phyloP scores from a whole-genome alignment of 139 green algal species.

The Trebouxia sp. region DNA sequence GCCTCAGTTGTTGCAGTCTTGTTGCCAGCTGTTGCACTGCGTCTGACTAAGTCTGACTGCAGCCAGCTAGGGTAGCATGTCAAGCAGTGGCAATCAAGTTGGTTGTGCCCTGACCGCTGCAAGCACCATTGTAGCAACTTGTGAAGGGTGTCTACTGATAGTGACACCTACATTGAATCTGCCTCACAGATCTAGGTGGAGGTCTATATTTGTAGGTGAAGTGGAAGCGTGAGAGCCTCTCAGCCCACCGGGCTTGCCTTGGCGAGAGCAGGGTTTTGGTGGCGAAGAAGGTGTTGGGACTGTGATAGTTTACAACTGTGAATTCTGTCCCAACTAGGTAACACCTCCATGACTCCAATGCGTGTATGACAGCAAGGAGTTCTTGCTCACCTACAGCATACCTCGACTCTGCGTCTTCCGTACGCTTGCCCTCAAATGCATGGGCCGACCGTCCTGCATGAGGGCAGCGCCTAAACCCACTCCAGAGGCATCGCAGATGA shows the following conservation, averaged over 20 bases:
- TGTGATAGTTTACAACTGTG: too few species aligned
- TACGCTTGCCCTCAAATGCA: conserved; percentile 35
- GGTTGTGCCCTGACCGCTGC: too few species aligned
- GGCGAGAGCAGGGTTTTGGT: conserved; percentile 2
- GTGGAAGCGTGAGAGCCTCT: not conserved
- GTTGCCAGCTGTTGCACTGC: too few species aligned
- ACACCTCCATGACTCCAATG: conserved; percentile 32
- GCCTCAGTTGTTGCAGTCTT: too few species aligned
- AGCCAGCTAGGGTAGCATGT: too few species aligned
- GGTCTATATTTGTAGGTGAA: conserved; percentile 9
- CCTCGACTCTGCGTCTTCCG: conserved; percentile 35
- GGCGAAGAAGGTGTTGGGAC: not conserved
- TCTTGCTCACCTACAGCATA: conserved; percentile 41
- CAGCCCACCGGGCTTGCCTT: not conserved
- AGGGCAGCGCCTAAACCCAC: conserved; percentile 34
- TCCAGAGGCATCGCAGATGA: conserved; percentile 38
- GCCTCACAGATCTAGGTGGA: too few species aligned
- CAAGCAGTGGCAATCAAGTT: too few species aligned
- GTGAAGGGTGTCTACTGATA: conserved; percentile 1
- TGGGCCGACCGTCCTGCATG: conserved; percentile 26
- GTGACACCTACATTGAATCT: conserved; percentile 28
- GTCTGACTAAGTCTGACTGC: too few species aligned
- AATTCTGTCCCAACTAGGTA: conserved; percentile 37
- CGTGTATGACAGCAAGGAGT: conserved; percentile 41
- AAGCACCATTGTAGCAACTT: too few species aligned